phyloP scores from a whole-genome alignment of 495 filamentous ascomycete species.

The Rhizodiscina lignyota region DNA sequence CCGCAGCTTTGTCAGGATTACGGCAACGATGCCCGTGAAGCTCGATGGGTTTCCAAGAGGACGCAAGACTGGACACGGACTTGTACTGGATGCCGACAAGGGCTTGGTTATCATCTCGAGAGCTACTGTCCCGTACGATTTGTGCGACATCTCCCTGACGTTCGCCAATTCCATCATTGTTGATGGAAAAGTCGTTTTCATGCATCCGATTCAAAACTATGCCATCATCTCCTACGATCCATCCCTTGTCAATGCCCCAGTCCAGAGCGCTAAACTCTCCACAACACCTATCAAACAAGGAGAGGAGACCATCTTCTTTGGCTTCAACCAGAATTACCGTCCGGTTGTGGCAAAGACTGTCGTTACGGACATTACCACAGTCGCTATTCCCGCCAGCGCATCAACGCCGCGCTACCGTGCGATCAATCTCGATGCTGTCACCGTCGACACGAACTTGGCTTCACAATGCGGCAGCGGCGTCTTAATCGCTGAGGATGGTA shows the following conservation, averaged over 20 bases:
- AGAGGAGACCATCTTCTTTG: constrained; percentile 84
- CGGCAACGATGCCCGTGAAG: constrained; percentile 84
- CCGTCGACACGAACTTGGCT: constrained; percentile 82
- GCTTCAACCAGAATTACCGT: constrained; percentile 88
- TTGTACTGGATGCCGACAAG: constrained; percentile 92
- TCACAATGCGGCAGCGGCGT: constrained; percentile 92
- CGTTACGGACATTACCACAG: constrained; percentile 93
- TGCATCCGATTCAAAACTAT: constrained; percentile 98
- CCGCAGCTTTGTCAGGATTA: constrained; percentile 83
- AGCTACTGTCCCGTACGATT: constrained; percentile 86
- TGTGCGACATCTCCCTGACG: constrained; percentile 89
- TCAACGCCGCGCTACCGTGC: constrained; percentile 86
- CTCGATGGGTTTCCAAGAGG: constrained; percentile 90
- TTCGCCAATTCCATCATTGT: constrained; percentile 93
- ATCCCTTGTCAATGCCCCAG: constrained; percentile 76
- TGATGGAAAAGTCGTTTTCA: constrained; percentile 82
- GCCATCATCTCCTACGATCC: constrained; percentile 91
- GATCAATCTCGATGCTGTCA: constrained; percentile 94
- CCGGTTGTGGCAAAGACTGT: constrained; percentile 88
- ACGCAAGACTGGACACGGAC: constrained; percentile 81
- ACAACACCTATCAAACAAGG: constrained; percentile 71
- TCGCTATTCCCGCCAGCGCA: constrained; percentile 86
- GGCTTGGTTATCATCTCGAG: constrained; percentile 85
- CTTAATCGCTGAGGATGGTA: constrained; percentile 73
- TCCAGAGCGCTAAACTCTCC: constrained; percentile 74